A percentile compares a stretch with the other conserved stretches of the same genome.
Conservation (phyloP, 2,329 filamentous ascomycete genomes). For the Penicillium janthinellum region DNA sequence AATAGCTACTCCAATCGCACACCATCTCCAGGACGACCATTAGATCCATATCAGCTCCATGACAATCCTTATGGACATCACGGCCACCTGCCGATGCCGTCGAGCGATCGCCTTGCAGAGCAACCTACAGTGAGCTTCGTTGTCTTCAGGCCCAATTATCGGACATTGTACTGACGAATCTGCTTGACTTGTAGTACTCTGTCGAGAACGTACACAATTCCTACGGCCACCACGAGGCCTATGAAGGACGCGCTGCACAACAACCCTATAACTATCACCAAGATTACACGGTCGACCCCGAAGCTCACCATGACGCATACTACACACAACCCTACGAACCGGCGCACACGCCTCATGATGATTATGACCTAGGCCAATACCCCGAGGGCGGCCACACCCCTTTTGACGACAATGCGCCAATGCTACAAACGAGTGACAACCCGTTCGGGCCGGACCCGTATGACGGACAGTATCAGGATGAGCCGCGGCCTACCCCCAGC, state of each 20-base stretch:
- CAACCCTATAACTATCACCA: slow-evolving; percentile 56
- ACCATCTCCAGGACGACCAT: slow-evolving; percentile 75
- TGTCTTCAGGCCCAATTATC: neutral
- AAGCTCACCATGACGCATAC: slow-evolving; percentile 85
- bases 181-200: slow-evolving; percentile 57
- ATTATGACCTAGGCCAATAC: slow-evolving; percentile 59
- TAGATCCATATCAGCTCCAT: slow-evolving; percentile 78
- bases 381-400: slow-evolving; percentile 55
- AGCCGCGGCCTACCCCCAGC: slow-evolving; percentile 49
- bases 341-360: slow-evolving; percentile 56
- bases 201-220: slow-evolving; percentile 68
- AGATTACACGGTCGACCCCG: slow-evolving; percentile 77
- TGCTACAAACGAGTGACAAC: slow-evolving; percentile 65
- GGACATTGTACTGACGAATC: slow-evolving; percentile 11
- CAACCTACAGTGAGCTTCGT: slow-evolving; percentile 76
- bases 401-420: slow-evolving; percentile 72
- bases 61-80: slow-evolving; percentile 69
- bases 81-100: slow-evolving; percentile 68
- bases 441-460: slow-evolving; percentile 66
- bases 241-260: slow-evolving; percentile 52
- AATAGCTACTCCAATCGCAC: slow-evolving; percentile 53
- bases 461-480: slow-evolving; percentile 48
- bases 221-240: slow-evolving; percentile 64
- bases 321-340: slow-evolving; percentile 82
- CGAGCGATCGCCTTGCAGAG: slow-evolving; percentile 73